Evolutionary conservation across 129 eudicot species (phyloP).

Genomic region (carrot (Daucus carota)): DH1_v3.0 NC_030383.2:43317501-43318000

Average conservation of each 20-base stretch:
- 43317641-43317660: constrained; percentile 11
- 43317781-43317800: constrained; percentile 30
- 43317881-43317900: constrained; percentile 58
- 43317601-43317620: constrained; percentile 2
- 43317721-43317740: neutral
- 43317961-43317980: neutral
- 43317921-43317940: neutral
- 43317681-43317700: neutral
- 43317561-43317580: neutral
- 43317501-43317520: constrained; percentile 1
- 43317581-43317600: neutral
- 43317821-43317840: constrained; percentile 77
- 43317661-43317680: constrained; percentile 14
- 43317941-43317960: too few relatives aligned
- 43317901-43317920: neutral
- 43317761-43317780: neutral
- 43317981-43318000: neutral
- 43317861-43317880: constrained; percentile 49
- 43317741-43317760: neutral
- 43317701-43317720: neutral
- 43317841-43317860: constrained; percentile 44
- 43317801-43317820: constrained; percentile 55
- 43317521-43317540: neutral
- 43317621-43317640: neutral
- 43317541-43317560: neutral